These are phyloP conservation scores for Dryas drummondii DNA, from an alignment of 306 rosid species.

Conservation along the genomic window DNA sequence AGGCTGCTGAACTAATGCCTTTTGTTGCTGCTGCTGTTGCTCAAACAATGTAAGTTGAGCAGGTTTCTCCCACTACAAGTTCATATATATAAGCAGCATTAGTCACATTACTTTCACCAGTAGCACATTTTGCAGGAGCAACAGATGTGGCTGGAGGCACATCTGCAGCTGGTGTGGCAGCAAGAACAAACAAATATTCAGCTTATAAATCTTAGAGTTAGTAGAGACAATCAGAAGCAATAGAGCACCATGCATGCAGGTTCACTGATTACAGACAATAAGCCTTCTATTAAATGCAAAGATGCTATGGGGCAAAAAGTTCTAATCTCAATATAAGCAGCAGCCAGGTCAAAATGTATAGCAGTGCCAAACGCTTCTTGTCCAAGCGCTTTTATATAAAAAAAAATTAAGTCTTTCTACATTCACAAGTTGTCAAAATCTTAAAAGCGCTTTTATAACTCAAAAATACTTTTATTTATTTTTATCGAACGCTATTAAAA, in stretches of 20 bases:
- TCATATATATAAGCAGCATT: conserved; percentile 12
- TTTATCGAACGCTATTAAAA: too few relatives aligned
- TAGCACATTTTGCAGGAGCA: conserved; percentile 51
- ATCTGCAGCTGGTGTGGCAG: conserved; percentile 46
- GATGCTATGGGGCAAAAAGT: not conserved
- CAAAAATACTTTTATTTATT: too few relatives aligned
- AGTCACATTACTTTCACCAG: conserved; percentile 59
- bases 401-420: too few relatives aligned
- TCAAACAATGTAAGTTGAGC: conserved; percentile 63
- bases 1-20: conserved; percentile 52
- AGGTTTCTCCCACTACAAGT: conserved; percentile 92
- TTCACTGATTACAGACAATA: too few relatives aligned
- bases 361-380: too few relatives aligned
- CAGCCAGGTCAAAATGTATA: not conserved
- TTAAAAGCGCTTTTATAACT: too few relatives aligned
- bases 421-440: too few relatives aligned
- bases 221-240: conserved; percentile 15
- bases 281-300: not conserved
- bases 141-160: conserved; percentile 56
- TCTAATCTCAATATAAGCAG: not conserved
- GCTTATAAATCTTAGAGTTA: conserved; percentile 18
- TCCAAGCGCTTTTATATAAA: too few relatives aligned
- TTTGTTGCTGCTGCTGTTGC: conserved; percentile 64
- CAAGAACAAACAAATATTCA: conserved; percentile 26
- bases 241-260: too few relatives aligned